These are phyloP conservation scores for Dothideomycetes sp. DNA, from an alignment of 2,329 filamentous ascomycete species.

Conservation along the genomic window DNA sequence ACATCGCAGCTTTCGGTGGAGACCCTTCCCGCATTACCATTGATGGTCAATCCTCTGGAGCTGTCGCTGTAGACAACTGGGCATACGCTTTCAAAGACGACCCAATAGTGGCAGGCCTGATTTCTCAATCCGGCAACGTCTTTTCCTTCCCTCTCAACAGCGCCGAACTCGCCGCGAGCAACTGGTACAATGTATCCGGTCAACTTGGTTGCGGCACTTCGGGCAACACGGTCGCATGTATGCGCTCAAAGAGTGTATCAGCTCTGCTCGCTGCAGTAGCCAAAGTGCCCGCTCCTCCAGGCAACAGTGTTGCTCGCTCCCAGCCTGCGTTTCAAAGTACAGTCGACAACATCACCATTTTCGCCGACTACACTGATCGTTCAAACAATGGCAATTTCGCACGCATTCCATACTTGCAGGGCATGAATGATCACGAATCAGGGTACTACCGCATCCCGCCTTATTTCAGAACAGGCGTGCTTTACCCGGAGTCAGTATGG, in stretches of 20 bases:
- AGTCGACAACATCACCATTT: conserved; percentile 17
- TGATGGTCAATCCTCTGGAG: conserved; percentile 12
- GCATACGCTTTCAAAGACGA: conserved; percentile 23
- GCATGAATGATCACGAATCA: conserved; percentile 36
- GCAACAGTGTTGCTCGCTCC: conserved; percentile 18
- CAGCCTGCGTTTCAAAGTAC: conserved; percentile 16
- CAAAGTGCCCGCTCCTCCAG: conserved; percentile 11
- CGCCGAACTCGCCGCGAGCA: conserved; percentile 21
- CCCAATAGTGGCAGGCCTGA: conserved; percentile 26
- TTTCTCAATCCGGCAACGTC: conserved; percentile 27
- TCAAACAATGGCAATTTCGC: conserved; percentile 22
- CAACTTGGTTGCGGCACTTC: conserved; percentile 29
- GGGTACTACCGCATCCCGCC: conserved; percentile 35
- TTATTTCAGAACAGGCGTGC: conserved; percentile 26
- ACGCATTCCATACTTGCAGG: conserved; percentile 30
- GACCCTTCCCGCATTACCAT: conserved; percentile 12
- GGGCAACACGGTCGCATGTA: conserved; percentile 11
- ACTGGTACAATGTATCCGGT: conserved; percentile 32
- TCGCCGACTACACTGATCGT: conserved; percentile 15
- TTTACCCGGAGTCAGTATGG: conserved; percentile 26
- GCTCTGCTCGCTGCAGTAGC: conserved; percentile 12
- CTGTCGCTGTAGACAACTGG: conserved; percentile 14
- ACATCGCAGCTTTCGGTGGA: conserved; percentile 13
- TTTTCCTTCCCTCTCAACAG: conserved; percentile 35
- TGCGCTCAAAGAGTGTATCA: conserved; percentile 11